phyloP scores from a whole-genome alignment of 2,329 filamentous ascomycete species.

The Chalaropsis thielavioides region DNA sequence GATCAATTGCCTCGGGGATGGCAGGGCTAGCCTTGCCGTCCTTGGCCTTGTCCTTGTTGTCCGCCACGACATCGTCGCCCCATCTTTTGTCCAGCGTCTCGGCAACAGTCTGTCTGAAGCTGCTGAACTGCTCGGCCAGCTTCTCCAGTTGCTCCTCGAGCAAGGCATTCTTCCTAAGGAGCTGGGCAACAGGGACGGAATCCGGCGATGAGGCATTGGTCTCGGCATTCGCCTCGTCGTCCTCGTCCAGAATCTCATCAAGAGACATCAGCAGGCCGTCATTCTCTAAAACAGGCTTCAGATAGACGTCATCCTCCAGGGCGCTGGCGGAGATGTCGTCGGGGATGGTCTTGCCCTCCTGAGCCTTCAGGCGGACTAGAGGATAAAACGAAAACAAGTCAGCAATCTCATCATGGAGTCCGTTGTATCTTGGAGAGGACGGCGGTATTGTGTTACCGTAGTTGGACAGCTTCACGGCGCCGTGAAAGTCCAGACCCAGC shows the following conservation, averaged over 20 bases:
- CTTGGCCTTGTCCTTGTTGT: slow-evolving; percentile 26
- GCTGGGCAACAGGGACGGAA: neutral
- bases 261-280: slow-evolving; percentile 79
- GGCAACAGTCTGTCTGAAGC: slow-evolving; percentile 50
- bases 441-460: slow-evolving; percentile 31
- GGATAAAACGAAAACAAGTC: neutral
- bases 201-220: neutral
- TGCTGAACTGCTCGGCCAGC: slow-evolving; percentile 50
- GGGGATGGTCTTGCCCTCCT: slow-evolving; percentile 33
- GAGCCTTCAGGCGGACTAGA: slow-evolving; percentile 34
- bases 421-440: neutral
- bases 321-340: slow-evolving; percentile 44
- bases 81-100: slow-evolving; percentile 52
- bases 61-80: slow-evolving; percentile 33
- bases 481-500: slow-evolving; percentile 55
- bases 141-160: slow-evolving; percentile 40
- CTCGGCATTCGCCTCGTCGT: slow-evolving; percentile 25
- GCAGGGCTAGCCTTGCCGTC: slow-evolving; percentile 18
- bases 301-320: slow-evolving; percentile 63
- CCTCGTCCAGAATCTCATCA: slow-evolving; percentile 52
- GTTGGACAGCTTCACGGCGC: slow-evolving; percentile 60
- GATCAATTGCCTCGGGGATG: slow-evolving; percentile 26
- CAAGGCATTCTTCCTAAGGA: slow-evolving; percentile 25
- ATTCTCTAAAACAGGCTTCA: slow-evolving; percentile 75
- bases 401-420: neutral